Evolutionary conservation across 257 asterid genomes (phyloP).

Genomic region (Echites panduratus): DNA sequence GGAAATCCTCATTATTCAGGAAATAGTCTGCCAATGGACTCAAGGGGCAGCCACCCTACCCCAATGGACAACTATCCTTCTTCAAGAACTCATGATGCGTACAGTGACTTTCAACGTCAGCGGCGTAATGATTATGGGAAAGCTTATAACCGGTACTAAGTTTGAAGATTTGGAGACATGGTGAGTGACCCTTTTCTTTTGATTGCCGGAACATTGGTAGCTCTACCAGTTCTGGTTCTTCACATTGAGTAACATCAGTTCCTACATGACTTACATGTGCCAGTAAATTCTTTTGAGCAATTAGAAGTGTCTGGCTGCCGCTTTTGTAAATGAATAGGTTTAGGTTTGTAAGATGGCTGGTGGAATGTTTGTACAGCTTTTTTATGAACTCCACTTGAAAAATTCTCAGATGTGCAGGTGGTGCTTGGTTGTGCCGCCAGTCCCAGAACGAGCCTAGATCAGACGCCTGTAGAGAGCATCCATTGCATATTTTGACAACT

Average conservation of each 20-base stretch:
- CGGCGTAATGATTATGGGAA: slow-evolving; percentile 67
- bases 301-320: slow-evolving; percentile 9
- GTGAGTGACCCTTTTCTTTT: slow-evolving; percentile 51
- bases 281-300: not conserved
- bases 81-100: slow-evolving; percentile 57
- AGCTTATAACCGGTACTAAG: slow-evolving; percentile 60
- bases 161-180: slow-evolving; percentile 36
- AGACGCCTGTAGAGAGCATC: not conserved
- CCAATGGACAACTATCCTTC: slow-evolving; percentile 58
- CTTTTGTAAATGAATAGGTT: slow-evolving; percentile 14
- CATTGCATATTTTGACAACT: not conserved
- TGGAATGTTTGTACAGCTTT: slow-evolving; percentile 24
- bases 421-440: slow-evolving; percentile 33
- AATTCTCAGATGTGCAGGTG: slow-evolving; percentile 44
- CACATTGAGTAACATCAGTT: not conserved
- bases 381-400: slow-evolving; percentile 32
- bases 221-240: not conserved
- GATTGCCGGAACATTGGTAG: not conserved
- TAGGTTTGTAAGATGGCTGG: slow-evolving; percentile 21
- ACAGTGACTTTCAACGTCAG: slow-evolving; percentile 61
- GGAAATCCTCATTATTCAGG: slow-evolving; percentile 54
- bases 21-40: slow-evolving; percentile 40
- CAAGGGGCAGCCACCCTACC: slow-evolving; percentile 59
- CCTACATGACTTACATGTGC: not conserved
- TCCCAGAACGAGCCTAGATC: slow-evolving; percentile 28